Conservation (phyloP, 2,329 filamentous ascomycete genomes). For the Cordyceps farinosa region DNA sequence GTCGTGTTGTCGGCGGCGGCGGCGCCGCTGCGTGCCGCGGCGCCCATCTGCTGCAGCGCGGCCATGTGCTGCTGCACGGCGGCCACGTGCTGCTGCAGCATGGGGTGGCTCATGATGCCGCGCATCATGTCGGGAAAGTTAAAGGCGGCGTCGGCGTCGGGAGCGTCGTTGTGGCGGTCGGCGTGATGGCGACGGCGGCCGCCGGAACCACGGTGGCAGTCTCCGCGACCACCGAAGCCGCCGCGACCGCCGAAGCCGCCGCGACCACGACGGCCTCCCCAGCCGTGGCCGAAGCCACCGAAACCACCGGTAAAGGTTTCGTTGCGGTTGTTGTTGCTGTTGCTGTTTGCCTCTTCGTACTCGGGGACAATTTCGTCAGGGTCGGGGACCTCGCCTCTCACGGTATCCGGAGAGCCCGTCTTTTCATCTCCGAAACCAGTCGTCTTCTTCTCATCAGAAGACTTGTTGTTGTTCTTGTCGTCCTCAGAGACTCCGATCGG, state of each 20-base stretch:
- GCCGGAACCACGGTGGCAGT: constrained; percentile 21
- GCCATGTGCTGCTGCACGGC: constrained; percentile 32
- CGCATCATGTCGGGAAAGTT: constrained; percentile 40
- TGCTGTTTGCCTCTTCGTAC: constrained; percentile 24
- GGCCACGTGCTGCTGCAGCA: constrained; percentile 37
- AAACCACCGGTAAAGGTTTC: constrained; percentile 22
- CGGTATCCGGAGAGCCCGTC: constrained; percentile 34
- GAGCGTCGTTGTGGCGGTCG: constrained; percentile 21
- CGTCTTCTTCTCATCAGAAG: constrained; percentile 24
- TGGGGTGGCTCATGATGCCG: constrained; percentile 39
- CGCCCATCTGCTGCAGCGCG: constrained; percentile 32
- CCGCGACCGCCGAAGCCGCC: constrained; percentile 22
- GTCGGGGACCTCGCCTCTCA: constrained; percentile 29
- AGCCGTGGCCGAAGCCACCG: constrained; percentile 22
- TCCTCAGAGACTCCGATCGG: constrained; percentile 23
- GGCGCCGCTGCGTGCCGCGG: constrained; percentile 32
- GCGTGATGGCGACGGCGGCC: constrained; percentile 6
- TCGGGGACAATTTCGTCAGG: constrained; percentile 33
- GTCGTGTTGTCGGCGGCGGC: constrained; percentile 10
- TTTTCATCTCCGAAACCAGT: constrained; percentile 28
- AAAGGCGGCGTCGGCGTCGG: constrained; percentile 29
- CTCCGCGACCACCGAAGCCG: constrained; percentile 16
- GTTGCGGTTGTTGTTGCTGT: neutral
- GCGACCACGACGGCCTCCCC: constrained; percentile 22
- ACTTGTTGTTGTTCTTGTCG: constrained; percentile 22